Base-by-base conservation (phyloP, 768 basidiomycete species). In the Tylopilus subfusipes region DNA sequence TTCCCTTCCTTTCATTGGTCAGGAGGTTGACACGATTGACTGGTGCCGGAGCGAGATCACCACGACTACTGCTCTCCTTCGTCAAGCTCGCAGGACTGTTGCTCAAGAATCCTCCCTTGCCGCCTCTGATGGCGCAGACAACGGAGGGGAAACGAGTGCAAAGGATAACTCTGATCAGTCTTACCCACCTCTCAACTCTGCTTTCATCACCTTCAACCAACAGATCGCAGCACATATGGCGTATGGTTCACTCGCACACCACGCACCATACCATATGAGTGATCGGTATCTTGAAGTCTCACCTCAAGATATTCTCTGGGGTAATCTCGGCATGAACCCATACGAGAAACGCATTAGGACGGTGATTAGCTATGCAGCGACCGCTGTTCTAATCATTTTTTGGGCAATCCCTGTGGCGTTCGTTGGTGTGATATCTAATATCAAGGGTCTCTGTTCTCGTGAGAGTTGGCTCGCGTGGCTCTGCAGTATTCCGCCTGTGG, bases 161-260 rank as follows among this genome's bases (percentile, higher is more conserved):
- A 44, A 60, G 30, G 62, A 58, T 16, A 36, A 25, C 21, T 24
- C 55, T 16, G 53, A 56, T 27, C 60, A 73, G 54, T 70, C 70
- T 47, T 88, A 87, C 53, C 85, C 84, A 2, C 78, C 78, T 4
- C 56, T 85, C 59, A 86, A 76, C 62, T 87, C 85, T 30, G 88
- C 88, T 9, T 98, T 98, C 69, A 78, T 98, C 55, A 86, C 89
- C 21, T 98, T 98, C 79, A 84, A 93, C 69, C 79, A 83, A 60
- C 96, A 98, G 75, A 90, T 97, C 57, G 88, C 90, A 3, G 94
- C 95, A 18, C 94, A 98, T 71, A 75, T 98, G 69, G 93, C 90
- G 1, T 79, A 80, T 33, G 85, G 94, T 70, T 75, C 77, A 4
- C 72, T 95, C 39, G 74, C 82, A 7, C 90, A 95, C 69, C 85